These are phyloP conservation scores for Mycena maculata DNA, from an alignment of 768 basidiomycete genomes.

Conservation along the genomic window DNA sequence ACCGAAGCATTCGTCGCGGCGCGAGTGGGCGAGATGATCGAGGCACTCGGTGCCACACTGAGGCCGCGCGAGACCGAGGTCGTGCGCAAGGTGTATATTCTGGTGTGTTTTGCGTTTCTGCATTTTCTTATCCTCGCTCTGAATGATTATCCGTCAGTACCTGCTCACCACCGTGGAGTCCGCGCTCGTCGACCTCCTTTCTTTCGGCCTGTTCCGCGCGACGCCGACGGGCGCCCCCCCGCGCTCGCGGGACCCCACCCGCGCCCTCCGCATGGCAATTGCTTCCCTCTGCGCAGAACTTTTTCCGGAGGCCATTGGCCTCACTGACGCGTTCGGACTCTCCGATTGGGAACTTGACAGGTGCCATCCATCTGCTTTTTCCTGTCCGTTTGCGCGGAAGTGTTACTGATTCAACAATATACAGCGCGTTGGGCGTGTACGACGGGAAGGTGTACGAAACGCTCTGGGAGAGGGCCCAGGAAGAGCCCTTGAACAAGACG, in stretches of 20 bases:
- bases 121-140: neutral
- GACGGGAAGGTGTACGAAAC: slow-evolving; percentile 76
- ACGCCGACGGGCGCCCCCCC: slow-evolving; percentile 23
- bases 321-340: slow-evolving; percentile 81
- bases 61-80: slow-evolving; percentile 43
- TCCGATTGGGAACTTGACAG: slow-evolving; percentile 83
- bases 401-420: neutral
- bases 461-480: slow-evolving; percentile 68
- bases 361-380: slow-evolving; percentile 50
- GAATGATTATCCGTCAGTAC: slow-evolving; percentile 54
- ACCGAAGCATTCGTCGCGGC: slow-evolving; percentile 76
- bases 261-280: slow-evolving; percentile 62
- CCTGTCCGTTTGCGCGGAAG: neutral
- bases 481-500: slow-evolving; percentile 68
- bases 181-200: slow-evolving; percentile 68
- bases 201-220: slow-evolving; percentile 58
- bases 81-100: slow-evolving; percentile 52
- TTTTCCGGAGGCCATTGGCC: slow-evolving; percentile 72
- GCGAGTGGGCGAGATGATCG: slow-evolving; percentile 63
- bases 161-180: slow-evolving; percentile 68
- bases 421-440: slow-evolving; percentile 70
- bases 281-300: slow-evolving; percentile 60
- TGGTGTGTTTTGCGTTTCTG: slow-evolving; percentile 49
- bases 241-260: slow-evolving; percentile 55
- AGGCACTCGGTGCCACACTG: slow-evolving; percentile 37